Evolutionary conservation across 805 yeast genomes (phyloP).

Genomic region (Candida lessepsii): DNA sequence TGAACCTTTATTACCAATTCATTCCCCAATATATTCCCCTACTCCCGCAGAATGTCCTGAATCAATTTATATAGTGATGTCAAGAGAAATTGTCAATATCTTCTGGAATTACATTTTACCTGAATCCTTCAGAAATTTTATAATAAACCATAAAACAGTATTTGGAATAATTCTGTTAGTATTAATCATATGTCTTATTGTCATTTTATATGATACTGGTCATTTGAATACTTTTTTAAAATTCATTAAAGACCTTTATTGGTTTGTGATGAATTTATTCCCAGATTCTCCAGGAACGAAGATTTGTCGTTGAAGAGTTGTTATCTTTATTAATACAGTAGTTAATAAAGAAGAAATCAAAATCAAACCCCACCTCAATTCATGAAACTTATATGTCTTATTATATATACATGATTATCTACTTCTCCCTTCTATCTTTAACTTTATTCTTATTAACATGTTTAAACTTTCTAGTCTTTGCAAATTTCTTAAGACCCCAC

Average conservation of each 20-base stretch:
- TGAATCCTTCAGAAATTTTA: slow-evolving; percentile 14
- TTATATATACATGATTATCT: slow-evolving; percentile 13
- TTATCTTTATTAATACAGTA: no score
- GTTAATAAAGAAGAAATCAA: no score
- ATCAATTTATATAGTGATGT: neutral
- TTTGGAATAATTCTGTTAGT: slow-evolving; percentile 5
- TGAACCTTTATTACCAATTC: slow-evolving; percentile 21
- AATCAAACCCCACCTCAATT: no score
- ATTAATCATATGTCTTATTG: slow-evolving; percentile 9
- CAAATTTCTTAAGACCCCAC: slow-evolving; percentile 96
- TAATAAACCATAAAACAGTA: slow-evolving; percentile 8
- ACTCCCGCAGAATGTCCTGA: slow-evolving; percentile 1
- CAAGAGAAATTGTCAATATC: slow-evolving; percentile 7
- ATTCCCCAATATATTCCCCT: slow-evolving; percentile 9
- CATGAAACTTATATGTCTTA: neutral
- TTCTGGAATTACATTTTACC: slow-evolving; percentile 20
- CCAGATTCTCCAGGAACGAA: slow-evolving; percentile 3
- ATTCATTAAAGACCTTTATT: slow-evolving; percentile 3
- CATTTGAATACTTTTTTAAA: slow-evolving; percentile 6
- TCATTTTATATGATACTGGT: slow-evolving; percentile 18
- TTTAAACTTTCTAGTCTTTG: slow-evolving; percentile 91
- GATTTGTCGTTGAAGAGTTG: slow-evolving; percentile 3
- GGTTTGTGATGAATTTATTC: neutral
- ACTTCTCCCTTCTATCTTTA: slow-evolving; percentile 61
- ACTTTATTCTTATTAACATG: slow-evolving; percentile 80